Conservation (phyloP, 1,284 basidiomycete species). For the Austroboletus novae-zelandiae region DNA sequence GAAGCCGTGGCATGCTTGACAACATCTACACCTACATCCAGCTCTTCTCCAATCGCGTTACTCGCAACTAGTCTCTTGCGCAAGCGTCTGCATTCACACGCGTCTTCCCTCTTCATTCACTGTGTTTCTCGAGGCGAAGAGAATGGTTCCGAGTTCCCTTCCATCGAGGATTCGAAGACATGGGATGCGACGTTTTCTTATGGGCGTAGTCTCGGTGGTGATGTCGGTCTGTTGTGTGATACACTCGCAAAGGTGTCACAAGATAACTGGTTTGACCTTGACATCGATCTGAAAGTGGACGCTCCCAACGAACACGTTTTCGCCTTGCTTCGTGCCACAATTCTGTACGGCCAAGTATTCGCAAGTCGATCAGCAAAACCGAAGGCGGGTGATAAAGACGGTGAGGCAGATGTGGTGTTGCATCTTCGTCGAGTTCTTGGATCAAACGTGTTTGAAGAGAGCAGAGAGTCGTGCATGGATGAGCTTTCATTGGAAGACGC, state of each 20-base stretch:
- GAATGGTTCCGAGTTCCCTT: conserved; percentile 10
- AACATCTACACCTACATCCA: conserved; percentile 12
- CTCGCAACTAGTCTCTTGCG: conserved; percentile 50
- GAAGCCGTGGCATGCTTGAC: conserved; percentile 44
- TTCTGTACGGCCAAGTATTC: conserved; percentile 60
- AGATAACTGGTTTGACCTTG: conserved; percentile 25
- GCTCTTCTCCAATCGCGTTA: conserved; percentile 43
- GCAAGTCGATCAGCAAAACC: conserved; percentile 35
- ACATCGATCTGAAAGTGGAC: conserved; percentile 24
- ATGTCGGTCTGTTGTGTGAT: conserved; percentile 50
- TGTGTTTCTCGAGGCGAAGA: conserved; percentile 37
- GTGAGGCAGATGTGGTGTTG: conserved; percentile 35
- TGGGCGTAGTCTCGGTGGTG: conserved; percentile 59
- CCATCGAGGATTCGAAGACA: conserved; percentile 29
- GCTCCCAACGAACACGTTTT: conserved; percentile 43
- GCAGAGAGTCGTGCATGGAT: conserved; percentile 22
- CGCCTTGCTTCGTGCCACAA: conserved; percentile 52
- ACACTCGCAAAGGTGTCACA: conserved; percentile 55
- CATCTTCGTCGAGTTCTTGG: conserved; percentile 54
- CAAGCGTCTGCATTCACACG: conserved; percentile 49
- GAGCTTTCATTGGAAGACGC: conserved; percentile 57
- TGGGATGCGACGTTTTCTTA: conserved; percentile 51
- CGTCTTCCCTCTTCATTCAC: conserved; percentile 50
- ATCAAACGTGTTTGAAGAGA: conserved; percentile 55
- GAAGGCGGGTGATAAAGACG: not conserved